Percentiles rank a stretch among this genome's conserved stretches.
These are phyloP conservation scores for Sungouiozyma intestinalis DNA, from an alignment of 805 yeast genomes.

Conservation along the genomic window DNA sequence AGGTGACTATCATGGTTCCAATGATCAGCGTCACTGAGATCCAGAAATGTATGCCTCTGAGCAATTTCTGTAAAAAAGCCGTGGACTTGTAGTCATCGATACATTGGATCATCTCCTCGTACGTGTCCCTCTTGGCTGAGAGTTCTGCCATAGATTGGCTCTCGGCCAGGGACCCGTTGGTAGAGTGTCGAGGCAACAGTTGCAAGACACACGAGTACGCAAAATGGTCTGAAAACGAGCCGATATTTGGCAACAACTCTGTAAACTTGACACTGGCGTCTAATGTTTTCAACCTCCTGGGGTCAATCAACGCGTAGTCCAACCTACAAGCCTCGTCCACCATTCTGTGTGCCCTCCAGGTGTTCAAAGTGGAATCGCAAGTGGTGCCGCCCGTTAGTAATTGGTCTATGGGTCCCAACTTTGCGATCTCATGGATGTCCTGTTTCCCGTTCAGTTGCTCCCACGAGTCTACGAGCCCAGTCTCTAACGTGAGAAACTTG, in stretches of 20 bases:
- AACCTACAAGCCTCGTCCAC: slow-evolving; percentile 72
- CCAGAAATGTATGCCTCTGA: slow-evolving; percentile 60
- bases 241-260: slow-evolving; percentile 52
- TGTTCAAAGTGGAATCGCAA: slow-evolving; percentile 77
- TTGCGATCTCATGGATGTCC: slow-evolving; percentile 33
- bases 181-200: slow-evolving; percentile 8
- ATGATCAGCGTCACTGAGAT: slow-evolving; percentile 42
- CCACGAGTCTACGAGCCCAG: slow-evolving; percentile 77
- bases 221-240: slow-evolving; percentile 89
- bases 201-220: slow-evolving; percentile 49
- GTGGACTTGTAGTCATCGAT: slow-evolving; percentile 43
- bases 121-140: slow-evolving; percentile 17
- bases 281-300: slow-evolving; percentile 38
- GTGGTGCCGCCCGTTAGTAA: slow-evolving; percentile 71
- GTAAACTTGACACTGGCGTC: slow-evolving; percentile 68
- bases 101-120: slow-evolving; percentile 40
- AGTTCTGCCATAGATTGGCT: slow-evolving; percentile 2
- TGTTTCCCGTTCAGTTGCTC: slow-evolving; percentile 47
- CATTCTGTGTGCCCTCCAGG: slow-evolving; percentile 53
- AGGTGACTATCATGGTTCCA: slow-evolving; percentile 43
- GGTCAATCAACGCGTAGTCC: slow-evolving; percentile 79
- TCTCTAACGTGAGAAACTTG: slow-evolving; percentile 56
- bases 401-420: slow-evolving; percentile 49
- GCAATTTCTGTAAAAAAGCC: slow-evolving; percentile 45
- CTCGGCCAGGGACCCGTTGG: neutral